Evolutionary conservation across 2,329 filamentous ascomycete genomes (phyloP), one percentile per base, ranked within the genome.

Genomic region (Colletotrichum trifolii): DNA sequence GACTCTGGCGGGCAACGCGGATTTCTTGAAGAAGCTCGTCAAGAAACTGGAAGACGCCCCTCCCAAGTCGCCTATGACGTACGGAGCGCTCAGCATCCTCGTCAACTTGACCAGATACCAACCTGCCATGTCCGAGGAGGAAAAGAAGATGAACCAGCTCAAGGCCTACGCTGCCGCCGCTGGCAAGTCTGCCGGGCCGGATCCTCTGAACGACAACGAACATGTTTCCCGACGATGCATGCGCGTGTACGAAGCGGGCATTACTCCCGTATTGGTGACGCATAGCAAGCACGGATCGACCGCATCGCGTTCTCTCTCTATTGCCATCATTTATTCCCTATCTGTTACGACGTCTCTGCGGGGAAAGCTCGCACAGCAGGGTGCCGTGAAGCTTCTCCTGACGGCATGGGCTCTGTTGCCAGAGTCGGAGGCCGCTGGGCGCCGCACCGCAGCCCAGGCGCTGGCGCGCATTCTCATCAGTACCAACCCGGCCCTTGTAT

Each of bases 151-250:
- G 81, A 87, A 87, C 6, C 92, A 99, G 75, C 85, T 99, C 48
- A 97, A 97, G 81, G 93, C 94, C 2, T 99, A 98, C 72, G 96
- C 96, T 12, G 93, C 97, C 73, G 91, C 93, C 1, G 89, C 89
- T 6, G 94, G 93, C 72, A 86, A 87, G 66, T 74, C 85, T n/a
- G 75, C 82, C 0, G 80, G 84, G 3, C 81, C 85, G 0, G 88
- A 94, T 73, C 87, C 88, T 8, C 82, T 96, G 0, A 90, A 96
- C 62, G 87, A 94, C 66, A 90, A 97, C 62, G 83, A 89, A 2
- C 88, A 92, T 69, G 94, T 97, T 39, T 83, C 87, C 13, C 84
- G 85, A 66, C 89, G 96, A 33, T 97, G 95, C 76, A 88, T 87
- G 73, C 86, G 85, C 10, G 85, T 97, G 11, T 91, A 98, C 64